Conservation (phyloP, 305 asterid genomes). For the Solanum hybrid region DNA sequence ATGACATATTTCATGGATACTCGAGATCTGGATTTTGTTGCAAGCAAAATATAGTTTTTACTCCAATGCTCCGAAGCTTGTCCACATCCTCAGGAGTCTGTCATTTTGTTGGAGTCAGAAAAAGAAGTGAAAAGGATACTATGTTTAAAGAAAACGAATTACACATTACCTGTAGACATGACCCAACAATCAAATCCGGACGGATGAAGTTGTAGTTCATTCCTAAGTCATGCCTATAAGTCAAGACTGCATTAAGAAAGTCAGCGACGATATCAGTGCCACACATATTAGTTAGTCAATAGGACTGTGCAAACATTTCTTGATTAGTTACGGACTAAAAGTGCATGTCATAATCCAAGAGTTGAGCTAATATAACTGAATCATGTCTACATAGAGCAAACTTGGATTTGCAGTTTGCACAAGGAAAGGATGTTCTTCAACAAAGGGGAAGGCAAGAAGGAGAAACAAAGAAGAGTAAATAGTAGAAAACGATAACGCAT, state of each 20-base stretch:
- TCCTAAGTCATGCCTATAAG: constrained; percentile 93
- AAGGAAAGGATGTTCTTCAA: not conserved
- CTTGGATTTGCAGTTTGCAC: not conserved
- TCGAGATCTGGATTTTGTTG: constrained; percentile 90
- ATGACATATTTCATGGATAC: constrained; percentile 41
- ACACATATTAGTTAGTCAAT: not conserved
- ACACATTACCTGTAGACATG: constrained; percentile 75
- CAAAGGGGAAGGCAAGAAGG: not conserved
- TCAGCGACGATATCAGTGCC: not conserved
- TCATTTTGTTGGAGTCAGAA: constrained; percentile 10
- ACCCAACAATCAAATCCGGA: constrained; percentile 90
- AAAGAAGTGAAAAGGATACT: constrained; percentile 1
- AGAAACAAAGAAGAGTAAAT: not conserved
- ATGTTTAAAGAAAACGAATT: constrained; percentile 10
- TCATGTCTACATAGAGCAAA: not conserved
- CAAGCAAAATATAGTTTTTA: constrained; percentile 85
- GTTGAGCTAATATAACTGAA: not conserved
- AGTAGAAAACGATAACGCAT: not conserved
- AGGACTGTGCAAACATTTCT: not conserved
- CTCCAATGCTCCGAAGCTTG: constrained; percentile 87
- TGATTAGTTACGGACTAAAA: not conserved
- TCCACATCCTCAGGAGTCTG: constrained; percentile 94
- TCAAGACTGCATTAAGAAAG: constrained; percentile 43
- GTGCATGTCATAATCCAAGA: not conserved
- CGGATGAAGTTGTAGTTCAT: constrained; percentile 88